Conservation (phyloP, 108 stramenopile species). For the Skeletonema costatum region DNA sequence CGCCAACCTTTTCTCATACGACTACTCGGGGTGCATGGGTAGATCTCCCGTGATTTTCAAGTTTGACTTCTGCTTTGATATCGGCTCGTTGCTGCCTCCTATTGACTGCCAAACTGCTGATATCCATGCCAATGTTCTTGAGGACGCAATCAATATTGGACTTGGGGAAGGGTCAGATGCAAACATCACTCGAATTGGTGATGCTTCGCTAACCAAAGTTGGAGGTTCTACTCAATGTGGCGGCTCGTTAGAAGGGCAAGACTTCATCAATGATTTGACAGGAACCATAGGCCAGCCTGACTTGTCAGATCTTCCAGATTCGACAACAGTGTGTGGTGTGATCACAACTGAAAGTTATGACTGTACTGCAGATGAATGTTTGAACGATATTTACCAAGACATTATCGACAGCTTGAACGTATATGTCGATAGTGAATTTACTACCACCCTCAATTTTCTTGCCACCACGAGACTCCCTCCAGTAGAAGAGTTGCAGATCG, state of each 20-base stretch:
- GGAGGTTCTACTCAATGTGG: constrained; percentile 41
- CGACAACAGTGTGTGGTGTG: constrained; percentile 34
- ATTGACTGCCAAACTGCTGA: constrained; percentile 46
- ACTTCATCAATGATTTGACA: constrained; percentile 41
- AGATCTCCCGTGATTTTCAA: constrained; percentile 43
- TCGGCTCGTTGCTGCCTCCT: constrained; percentile 31
- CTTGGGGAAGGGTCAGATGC: constrained; percentile 19
- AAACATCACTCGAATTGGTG: constrained; percentile 29
- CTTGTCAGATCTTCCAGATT: constrained; percentile 24
- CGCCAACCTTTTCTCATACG: not conserved
- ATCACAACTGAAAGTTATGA: constrained; percentile 29
- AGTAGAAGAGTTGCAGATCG: constrained; percentile 34
- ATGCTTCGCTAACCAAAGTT: constrained; percentile 31
- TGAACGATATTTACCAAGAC: constrained; percentile 20
- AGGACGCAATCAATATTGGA: constrained; percentile 35
- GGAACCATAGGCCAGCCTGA: constrained; percentile 22
- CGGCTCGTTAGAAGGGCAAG: constrained; percentile 36
- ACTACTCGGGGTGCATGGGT: constrained; percentile 5
- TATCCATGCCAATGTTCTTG: constrained; percentile 42
- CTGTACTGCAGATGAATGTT: constrained; percentile 33
- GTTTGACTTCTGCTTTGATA: constrained; percentile 45
- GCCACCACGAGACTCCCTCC: constrained; percentile 35
- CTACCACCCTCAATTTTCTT: constrained; percentile 2
- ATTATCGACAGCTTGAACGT: constrained; percentile 4
- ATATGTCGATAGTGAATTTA: constrained; percentile 28